Evolutionary conservation across 805 yeast species (phyloP).

Genomic region (Starmerella stigmatis): DNA sequence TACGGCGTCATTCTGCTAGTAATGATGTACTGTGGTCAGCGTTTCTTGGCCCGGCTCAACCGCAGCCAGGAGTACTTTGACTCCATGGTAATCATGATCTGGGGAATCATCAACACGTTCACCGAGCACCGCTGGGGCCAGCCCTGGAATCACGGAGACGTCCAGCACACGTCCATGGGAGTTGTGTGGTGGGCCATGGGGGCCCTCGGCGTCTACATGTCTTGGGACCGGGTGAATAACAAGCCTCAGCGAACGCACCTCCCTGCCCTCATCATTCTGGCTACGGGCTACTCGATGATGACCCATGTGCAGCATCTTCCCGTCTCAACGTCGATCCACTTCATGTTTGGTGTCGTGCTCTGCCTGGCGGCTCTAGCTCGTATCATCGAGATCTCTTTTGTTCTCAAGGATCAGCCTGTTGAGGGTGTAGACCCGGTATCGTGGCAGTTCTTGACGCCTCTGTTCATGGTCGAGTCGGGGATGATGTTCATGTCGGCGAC

Average conservation of each 20-base stretch:
- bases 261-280: slow-evolving; percentile 71
- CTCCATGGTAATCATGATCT: slow-evolving; percentile 62
- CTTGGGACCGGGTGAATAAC: slow-evolving; percentile 44
- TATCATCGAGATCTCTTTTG: slow-evolving; percentile 66
- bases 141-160: slow-evolving; percentile 85
- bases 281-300: slow-evolving; percentile 92
- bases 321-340: slow-evolving; percentile 79
- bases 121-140: slow-evolving; percentile 98
- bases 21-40: slow-evolving; percentile 63
- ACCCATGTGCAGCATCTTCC: slow-evolving; percentile 68
- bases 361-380: slow-evolving; percentile 70
- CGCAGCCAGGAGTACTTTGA: slow-evolving; percentile 80
- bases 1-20: slow-evolving; percentile 65
- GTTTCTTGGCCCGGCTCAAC: slow-evolving; percentile 34
- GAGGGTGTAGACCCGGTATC: slow-evolving; percentile 43
- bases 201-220: slow-evolving; percentile 64
- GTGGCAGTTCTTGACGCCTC: slow-evolving; percentile 81
- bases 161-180: slow-evolving; percentile 94
- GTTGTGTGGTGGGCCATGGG: slow-evolving; percentile 96
- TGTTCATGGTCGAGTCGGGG: slow-evolving; percentile 69
- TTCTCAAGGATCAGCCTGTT: slow-evolving; percentile 46
- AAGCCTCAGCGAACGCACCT: slow-evolving; percentile 53
- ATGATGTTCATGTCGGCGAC: slow-evolving; percentile 82
- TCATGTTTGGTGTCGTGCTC: slow-evolving; percentile 70
- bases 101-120: slow-evolving; percentile 92